Base-by-base conservation (phyloP, 1,284 basidiomycete species). In the Boletus hoseneyae region DNA sequence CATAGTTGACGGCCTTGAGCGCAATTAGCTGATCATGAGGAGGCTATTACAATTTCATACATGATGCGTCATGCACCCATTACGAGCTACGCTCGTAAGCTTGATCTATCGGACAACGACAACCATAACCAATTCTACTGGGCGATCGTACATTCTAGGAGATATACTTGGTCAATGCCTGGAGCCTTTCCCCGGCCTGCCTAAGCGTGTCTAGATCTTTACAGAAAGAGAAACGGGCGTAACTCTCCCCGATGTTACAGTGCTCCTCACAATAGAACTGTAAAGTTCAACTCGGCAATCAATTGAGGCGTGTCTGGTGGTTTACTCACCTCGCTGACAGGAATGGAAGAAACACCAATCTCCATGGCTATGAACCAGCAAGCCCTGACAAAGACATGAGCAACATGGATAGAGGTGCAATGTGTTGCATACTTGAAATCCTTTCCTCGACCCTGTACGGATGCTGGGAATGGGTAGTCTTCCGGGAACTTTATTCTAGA, bases 211-310 rank as follows among this genome's bases (percentile, higher is more conserved):
- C 90, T 23, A 83, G 58, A 61, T 97, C 93, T 65, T 97, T 97
- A 77, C 93, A 96, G 75, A 96, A 97, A 2, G 92, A 87, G 67
- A 97, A 94, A 45, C 94, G 82, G 25, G 82, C 85, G 63, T 86
- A 97, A 47, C 77, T 83, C 68, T 94, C 92, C 33, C 94, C 94
- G 49, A 97, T 91, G 44, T 73, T 69, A 37, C 83, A 78, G 65
- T 97, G 92, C 51, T 91, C 87, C 59, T 85, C 77, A 61, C 87
- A 90, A 73, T 96, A 97, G 70, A 97, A 97, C 89, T 94, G 55
- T 21, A 18, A 42, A 23, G 39, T 40, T 45, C 41, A 54, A 40
- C 15, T 54, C 9, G 3, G 18, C 6, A 32, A 42, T 33, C n/a
- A 16, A 16, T 45, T 3, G 23, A 45, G 42, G 21, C 18, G 42